Evolutionary conservation across 805 yeast species (phyloP), one percentile per base, ranked within the genome.

Genomic region (Scheffersomyces coipomensis): DNA sequence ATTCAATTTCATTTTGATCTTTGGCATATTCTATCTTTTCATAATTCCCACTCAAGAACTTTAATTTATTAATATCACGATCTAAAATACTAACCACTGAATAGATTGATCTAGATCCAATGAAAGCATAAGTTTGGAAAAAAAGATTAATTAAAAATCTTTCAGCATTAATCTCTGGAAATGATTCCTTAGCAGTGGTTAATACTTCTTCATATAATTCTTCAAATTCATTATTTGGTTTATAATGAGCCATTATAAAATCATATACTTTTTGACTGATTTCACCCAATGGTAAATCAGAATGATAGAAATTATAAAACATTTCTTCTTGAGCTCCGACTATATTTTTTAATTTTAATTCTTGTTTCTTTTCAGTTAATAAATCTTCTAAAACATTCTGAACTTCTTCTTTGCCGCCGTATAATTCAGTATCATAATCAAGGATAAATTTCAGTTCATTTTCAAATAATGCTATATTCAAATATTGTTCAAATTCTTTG

Each of bases 41-140:
- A 27, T 13, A 15, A 10, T 27, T 27, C 2, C 74, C 74, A 40
- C 65, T 55, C 38, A 66, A 46, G 46, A 48, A 66, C 48, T 62
- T 66, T 47, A 69, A 55, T 47, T 69, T 69, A 35, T 56, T 61
- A 29, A 68, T 49, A 42, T 69, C 75, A 40, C 75, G 58, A 26
- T 64, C 54, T 34, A 69, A 47, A 19, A 69, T 60, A 44, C 68
- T 61, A 11, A 69, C 71, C 23, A 67, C 70, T 1, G 75, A 69
- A 48, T 67, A 87, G 31, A 90, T 74, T 0, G 97, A 90, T 56
- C 97, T 76, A 34, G 88, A 83, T 11, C 98, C 97, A 42, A 88
- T 82, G 49, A 82, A 82, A 33, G 91, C 85, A 37, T 88, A 73
- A 0, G 84, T 71, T 53, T 87, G 91, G 51, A 83, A 73, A 11